A percentile compares a stretch with the other conserved stretches of the same genome.
Conservation (phyloP, 2,329 filamentous ascomycete species). For the Colletotrichum liriopes region DNA sequence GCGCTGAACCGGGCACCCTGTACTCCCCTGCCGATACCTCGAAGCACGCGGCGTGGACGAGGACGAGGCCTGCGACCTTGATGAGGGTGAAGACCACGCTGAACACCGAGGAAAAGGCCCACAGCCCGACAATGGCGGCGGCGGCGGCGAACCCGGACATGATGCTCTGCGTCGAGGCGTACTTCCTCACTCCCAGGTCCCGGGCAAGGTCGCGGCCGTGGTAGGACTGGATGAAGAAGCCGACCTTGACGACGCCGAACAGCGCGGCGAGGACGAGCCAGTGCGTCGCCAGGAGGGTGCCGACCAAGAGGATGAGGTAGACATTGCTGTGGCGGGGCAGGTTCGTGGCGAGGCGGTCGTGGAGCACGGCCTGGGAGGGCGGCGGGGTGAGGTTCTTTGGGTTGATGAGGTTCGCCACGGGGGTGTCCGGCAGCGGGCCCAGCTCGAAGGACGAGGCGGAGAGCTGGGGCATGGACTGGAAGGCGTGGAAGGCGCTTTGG, state of each 20-base stretch:
- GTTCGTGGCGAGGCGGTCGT: conserved; percentile 34
- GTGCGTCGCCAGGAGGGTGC: conserved; percentile 37
- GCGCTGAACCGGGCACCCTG: neutral
- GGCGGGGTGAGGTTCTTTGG: conserved; percentile 34
- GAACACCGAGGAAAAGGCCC: conserved; percentile 40
- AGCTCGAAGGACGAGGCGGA: conserved; percentile 32
- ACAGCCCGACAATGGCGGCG: conserved; percentile 33
- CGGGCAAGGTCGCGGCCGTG: conserved; percentile 41
- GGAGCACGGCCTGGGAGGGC: conserved; percentile 34
- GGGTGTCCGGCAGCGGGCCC: conserved; percentile 33
- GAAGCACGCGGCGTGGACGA: conserved; percentile 35
- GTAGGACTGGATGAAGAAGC: conserved; percentile 39
- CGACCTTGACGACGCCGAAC: conserved; percentile 38
- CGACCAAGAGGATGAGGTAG: conserved; percentile 41
- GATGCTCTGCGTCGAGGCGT: conserved; percentile 36
- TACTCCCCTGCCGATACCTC: conserved; percentile 16
- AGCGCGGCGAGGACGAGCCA: conserved; percentile 39
- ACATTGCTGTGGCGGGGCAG: conserved; percentile 39
- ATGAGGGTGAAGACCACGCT: conserved; percentile 34
- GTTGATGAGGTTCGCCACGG: conserved; percentile 41
- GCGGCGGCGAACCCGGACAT: conserved; percentile 33
- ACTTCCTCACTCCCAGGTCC: conserved; percentile 38
- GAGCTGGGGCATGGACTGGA: conserved; percentile 32
- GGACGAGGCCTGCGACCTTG: conserved; percentile 36
- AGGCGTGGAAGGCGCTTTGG: conserved; percentile 31